phyloP scores from a whole-genome alignment of 2,329 filamentous ascomycete genomes.

The Curvularia hawaiiensis region DNA sequence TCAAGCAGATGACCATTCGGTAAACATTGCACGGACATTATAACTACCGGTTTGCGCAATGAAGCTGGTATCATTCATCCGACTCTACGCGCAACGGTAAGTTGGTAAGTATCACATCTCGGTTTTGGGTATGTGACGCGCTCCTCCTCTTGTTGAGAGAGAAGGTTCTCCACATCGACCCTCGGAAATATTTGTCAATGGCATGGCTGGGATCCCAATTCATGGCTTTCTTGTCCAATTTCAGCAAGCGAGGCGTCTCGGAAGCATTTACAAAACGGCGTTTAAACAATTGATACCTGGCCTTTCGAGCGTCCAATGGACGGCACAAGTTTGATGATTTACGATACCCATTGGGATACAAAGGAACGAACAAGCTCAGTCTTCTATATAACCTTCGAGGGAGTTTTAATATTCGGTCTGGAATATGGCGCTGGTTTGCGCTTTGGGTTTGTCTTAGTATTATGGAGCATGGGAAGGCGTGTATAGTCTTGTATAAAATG shows the following conservation, averaged over 20 bases:
- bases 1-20: constrained; percentile 84
- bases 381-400: constrained; percentile 14
- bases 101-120: constrained; percentile 51
- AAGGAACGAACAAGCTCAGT: constrained; percentile 10
- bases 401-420: constrained; percentile 4
- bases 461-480: constrained; percentile 2
- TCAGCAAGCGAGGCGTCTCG: constrained; percentile 41
- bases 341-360: constrained; percentile 8
- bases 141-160: constrained; percentile 27
- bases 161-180: constrained; percentile 41
- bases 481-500: constrained; percentile 9
- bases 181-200: constrained; percentile 34
- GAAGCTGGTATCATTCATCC: constrained; percentile 38
- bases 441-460: not conserved
- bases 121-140: constrained; percentile 47
- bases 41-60: constrained; percentile 45
- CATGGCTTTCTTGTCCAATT: constrained; percentile 26
- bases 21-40: constrained; percentile 29
- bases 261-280: constrained; percentile 34
- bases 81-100: constrained; percentile 50
- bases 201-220: constrained; percentile 2
- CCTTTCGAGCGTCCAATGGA: constrained; percentile 35
- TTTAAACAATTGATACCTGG: constrained; percentile 19
- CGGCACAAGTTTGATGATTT: constrained; percentile 29
- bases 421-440: not conserved